Evolutionary conservation across 805 yeast genomes (phyloP).

Genomic region (Candida ficus): DNA sequence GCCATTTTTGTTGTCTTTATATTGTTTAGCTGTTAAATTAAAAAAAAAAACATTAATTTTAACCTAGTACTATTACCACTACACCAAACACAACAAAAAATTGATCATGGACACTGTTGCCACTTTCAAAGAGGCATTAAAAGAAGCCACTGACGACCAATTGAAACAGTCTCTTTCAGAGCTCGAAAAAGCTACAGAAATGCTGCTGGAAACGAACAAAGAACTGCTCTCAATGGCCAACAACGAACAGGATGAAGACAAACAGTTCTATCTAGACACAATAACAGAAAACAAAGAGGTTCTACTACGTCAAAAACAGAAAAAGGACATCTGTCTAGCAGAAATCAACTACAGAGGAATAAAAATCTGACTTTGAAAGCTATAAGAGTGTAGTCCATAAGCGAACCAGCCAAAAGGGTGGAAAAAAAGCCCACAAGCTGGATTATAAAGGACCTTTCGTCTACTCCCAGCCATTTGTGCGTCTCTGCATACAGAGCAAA

Average conservation of each 20-base stretch:
- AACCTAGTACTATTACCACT: too few species aligned
- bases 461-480: conserved; percentile 29
- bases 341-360: conserved; percentile 43
- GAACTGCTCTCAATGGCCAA: conserved; percentile 16
- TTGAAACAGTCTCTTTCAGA: conserved; percentile 31
- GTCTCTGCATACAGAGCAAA: conserved; percentile 10
- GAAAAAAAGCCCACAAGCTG: background rate
- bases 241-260: conserved; percentile 28
- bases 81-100: too few species aligned
- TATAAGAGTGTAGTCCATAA: conserved; percentile 23
- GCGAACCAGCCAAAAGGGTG: conserved; percentile 24
- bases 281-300: conserved; percentile 52
- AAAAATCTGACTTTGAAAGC: too few species aligned
- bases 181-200: too few species aligned
- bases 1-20: background rate
- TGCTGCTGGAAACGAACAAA: background rate
- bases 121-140: too few species aligned
- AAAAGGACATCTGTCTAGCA: conserved; percentile 39
- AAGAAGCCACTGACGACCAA: too few species aligned
- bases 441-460: conserved; percentile 24
- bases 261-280: too few species aligned
- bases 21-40: too few species aligned
- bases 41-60: conserved; percentile 5
- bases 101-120: too few species aligned
- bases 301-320: conserved; percentile 42